phyloP scores from a whole-genome alignment of 1,284 basidiomycete genomes.

The Cutaneotrichosporon sp. region DNA sequence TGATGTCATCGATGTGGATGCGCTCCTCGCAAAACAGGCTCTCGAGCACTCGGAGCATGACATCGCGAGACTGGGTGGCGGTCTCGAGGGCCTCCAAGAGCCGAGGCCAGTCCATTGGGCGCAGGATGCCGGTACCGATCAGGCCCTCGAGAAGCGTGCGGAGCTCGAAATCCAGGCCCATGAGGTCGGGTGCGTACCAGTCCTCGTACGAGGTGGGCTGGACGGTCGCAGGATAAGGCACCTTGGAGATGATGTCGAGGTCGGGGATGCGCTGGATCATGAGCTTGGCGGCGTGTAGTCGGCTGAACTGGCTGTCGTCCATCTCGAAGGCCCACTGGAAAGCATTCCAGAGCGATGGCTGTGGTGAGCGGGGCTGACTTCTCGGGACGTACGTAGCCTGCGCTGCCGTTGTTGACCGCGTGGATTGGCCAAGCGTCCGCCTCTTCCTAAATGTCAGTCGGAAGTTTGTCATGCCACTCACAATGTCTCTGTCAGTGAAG shows the following conservation, averaged over 20 bases:
- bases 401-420: constrained; percentile 40
- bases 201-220: background rate
- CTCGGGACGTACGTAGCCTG: constrained; percentile 35
- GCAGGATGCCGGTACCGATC: constrained; percentile 46
- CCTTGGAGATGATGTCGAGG: background rate
- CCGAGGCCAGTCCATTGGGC: constrained; percentile 31
- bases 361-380: background rate
- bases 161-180: constrained; percentile 33
- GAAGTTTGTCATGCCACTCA: background rate
- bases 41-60: constrained; percentile 45
- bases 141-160: constrained; percentile 50
- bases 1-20: constrained; percentile 40
- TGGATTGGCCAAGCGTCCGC: constrained; percentile 35
- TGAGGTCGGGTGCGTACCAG: constrained; percentile 30
- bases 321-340: constrained; percentile 43
- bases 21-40: constrained; percentile 47
- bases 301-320: constrained; percentile 12
- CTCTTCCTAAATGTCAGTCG: constrained; percentile 34
- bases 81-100: constrained; percentile 30
- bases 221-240: background rate
- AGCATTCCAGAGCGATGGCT: constrained; percentile 48
- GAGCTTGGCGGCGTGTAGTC: constrained; percentile 26
- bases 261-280: constrained; percentile 6
- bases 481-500: constrained; percentile 32
- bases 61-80: constrained; percentile 12